phyloP scores from a whole-genome alignment of 2,329 filamentous ascomycete species.

The Hypoxylon sp. region DNA sequence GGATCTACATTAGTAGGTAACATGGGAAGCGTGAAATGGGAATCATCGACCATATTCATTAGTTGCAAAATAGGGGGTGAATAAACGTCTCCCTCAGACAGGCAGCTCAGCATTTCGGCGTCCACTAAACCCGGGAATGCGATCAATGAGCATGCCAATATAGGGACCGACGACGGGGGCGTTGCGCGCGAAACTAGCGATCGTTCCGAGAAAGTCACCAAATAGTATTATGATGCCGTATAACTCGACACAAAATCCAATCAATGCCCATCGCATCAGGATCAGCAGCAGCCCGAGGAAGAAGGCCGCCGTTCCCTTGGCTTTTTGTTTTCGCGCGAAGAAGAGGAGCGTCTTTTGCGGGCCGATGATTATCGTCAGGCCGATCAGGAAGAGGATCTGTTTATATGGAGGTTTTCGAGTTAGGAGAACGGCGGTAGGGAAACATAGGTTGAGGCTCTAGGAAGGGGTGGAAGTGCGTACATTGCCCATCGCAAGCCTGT shows the following conservation, averaged over 20 bases:
- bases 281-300: constrained; percentile 84
- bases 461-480: constrained; percentile 56
- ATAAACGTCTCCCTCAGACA: constrained; percentile 61
- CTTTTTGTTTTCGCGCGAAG: constrained; percentile 93
- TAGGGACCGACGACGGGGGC: constrained; percentile 88
- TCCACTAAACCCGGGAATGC: constrained; percentile 63
- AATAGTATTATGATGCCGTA: constrained; percentile 95
- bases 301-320: constrained; percentile 90
- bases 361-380: constrained; percentile 94
- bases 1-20: constrained; percentile 12
- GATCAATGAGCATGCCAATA: constrained; percentile 77
- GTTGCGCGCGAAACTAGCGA: constrained; percentile 85
- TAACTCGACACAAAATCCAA: constrained; percentile 88
- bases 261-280: constrained; percentile 86
- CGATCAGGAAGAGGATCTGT: constrained; percentile 98
- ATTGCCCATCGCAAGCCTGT: constrained; percentile 96
- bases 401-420: background rate
- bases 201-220: constrained; percentile 94
- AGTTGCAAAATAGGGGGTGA: background rate
- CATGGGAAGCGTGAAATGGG: constrained; percentile 12
- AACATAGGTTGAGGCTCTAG: constrained; percentile 5
- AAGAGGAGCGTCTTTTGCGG: constrained; percentile 89
- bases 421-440: background rate
- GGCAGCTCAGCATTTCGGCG: constrained; percentile 80
- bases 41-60: constrained; percentile 2